Conservation (phyloP, 495 filamentous ascomycete species). For the Penicillium paxilli region DNA sequence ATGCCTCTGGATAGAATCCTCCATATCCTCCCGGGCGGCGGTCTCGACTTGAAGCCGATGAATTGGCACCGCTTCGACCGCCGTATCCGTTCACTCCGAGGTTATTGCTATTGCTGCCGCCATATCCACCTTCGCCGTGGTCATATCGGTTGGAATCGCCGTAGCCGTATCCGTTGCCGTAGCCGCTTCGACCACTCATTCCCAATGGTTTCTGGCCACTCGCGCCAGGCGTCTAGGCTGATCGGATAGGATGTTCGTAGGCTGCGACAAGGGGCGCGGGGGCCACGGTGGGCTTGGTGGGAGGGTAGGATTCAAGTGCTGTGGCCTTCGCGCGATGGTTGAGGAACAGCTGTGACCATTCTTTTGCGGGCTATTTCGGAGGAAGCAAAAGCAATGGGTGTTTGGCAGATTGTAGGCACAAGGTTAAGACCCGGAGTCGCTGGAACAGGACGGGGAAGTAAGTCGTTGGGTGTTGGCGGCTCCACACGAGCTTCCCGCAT, state of each 20-base stretch:
- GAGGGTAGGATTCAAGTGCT: conserved; percentile 9
- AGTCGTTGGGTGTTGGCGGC: conserved; percentile 9
- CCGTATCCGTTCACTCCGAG: conserved; percentile 36
- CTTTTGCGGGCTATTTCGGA: conserved; percentile 7
- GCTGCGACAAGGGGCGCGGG: conserved; percentile 24
- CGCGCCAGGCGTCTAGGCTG: conserved; percentile 1
- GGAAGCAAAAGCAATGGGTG: conserved; percentile 6
- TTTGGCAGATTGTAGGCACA: conserved; percentile 4
- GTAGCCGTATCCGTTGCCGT: conserved; percentile 47
- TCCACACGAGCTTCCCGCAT: conserved; percentile 20
- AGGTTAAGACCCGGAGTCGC: conserved; percentile 3
- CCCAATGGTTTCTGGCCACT: conserved; percentile 15
- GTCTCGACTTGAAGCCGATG: conserved; percentile 22
- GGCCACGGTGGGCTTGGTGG: conserved; percentile 7
- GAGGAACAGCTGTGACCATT: conserved; percentile 16
- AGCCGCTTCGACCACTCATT: conserved; percentile 45
- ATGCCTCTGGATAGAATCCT: conserved; percentile 40
- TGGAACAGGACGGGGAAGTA: conserved; percentile 22
- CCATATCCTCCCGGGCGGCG: conserved; percentile 47
- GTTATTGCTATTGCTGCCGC: conserved; percentile 21
- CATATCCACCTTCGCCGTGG: conserved; percentile 37
- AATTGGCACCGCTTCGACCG: conserved; percentile 18
- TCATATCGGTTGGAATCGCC: conserved; percentile 43
- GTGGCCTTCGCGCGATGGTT: conserved; percentile 16
- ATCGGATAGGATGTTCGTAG: conserved; percentile 7